Percentiles rank a stretch among this genome's conserved stretches.
Evolutionary conservation across 148 eudicot species (phyloP).

Genomic region (Cornus controversa): DNA sequence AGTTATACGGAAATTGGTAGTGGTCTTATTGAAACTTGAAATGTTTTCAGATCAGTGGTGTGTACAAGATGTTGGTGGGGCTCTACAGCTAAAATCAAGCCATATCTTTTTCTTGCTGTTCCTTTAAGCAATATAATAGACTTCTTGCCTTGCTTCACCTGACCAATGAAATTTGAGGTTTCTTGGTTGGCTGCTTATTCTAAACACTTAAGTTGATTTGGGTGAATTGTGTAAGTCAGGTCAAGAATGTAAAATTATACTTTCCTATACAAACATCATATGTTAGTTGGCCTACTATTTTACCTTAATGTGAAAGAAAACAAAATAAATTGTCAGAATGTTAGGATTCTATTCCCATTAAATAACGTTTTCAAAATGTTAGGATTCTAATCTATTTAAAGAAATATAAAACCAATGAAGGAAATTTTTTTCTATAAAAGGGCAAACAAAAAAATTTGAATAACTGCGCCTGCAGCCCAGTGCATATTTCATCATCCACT

Average conservation of each 20-base stretch:
- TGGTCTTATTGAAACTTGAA: too few species aligned
- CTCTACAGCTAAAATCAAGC: too few species aligned
- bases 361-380: background rate
- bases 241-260: background rate
- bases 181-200: background rate
- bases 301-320: background rate
- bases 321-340: background rate
- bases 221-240: background rate
- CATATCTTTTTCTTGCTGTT: background rate
- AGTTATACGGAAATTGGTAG: too few species aligned
- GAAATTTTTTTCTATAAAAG: too few species aligned
- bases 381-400: background rate
- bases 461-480: background rate
- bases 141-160: background rate
- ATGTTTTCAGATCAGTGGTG: too few species aligned
- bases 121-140: too few species aligned
- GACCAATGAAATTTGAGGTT: conserved; percentile 1
- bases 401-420: background rate
- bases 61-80: too few species aligned
- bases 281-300: background rate
- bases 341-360: background rate
- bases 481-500: background rate
- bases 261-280: background rate
- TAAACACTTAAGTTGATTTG: background rate
- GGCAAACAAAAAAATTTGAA: background rate